Base-by-base conservation (phyloP, 768 basidiomycete genomes). In the Collybia sordida region DNA sequence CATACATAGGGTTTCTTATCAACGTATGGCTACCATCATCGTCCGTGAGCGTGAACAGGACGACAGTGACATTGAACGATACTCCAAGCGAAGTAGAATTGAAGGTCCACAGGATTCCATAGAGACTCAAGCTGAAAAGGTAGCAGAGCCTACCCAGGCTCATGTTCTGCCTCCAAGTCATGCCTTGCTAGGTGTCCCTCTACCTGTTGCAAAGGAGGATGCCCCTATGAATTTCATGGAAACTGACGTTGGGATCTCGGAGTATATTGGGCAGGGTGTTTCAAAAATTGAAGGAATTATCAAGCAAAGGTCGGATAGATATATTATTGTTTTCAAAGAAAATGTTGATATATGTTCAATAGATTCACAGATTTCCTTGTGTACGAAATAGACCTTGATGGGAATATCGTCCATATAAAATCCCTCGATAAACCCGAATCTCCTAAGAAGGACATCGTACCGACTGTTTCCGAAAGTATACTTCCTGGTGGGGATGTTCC, bases 311-410 rank as follows among this genome's bases (percentile, higher is more conserved):
- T 93, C 50, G 53, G 79, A 24, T 50, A 25, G 15, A 24, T n/a
- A n/a, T n/a, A 24, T 5, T 42, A 18, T 50, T 19, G 6, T 34
- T 17, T 38, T 19, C 25, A 38, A 14, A 43, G 27, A 15, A 17
- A 22, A 17, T 25, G 47, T 49, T 11, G 18, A 37, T 47, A 47
- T 6, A 28, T 54, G 34, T 48, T 38, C 41, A 45, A 22, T 61
- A 97, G 95, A 60, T 98, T 98, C 66, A 96, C 96, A 35, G 97
- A 99, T 68, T 99, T 99, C 64, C 60, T 98, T 59, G 97, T 99
- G 17, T 88, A 80, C 60, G 97, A 99, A 70, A 86, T 99, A 25
- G 85, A 90, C 61, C 78, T 83, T 52, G 85, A 91, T 55, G 80
- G 86, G 38, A 82, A 89, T 54, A 86, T 91, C 6, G 71, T 97